Evolutionary conservation across 805 yeast genomes (phyloP), one percentile per base, ranked within the genome.

Genomic region (Candida boidinii): DNA sequence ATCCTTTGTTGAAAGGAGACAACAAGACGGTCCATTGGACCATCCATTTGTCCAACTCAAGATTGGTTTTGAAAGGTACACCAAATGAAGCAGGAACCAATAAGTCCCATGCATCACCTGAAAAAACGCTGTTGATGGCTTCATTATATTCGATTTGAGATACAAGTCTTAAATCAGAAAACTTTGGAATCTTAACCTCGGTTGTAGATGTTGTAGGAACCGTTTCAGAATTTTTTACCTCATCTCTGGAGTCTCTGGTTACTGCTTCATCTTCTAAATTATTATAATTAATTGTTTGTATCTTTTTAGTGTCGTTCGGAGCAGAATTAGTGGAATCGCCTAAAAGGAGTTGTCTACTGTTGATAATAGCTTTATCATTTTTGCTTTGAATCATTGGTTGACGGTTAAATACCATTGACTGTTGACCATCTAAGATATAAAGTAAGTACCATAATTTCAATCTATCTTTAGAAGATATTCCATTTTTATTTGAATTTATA

Each of bases 11-110:
- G 30, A 73, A 65, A 1, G 83, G 81, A 3, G 81, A 71, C 15
- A 79, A 54, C 26, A 78, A 52, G 9, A 79, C 82, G 0, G 87
- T 76, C 87, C 87, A 79, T 15, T 79, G 77, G 4, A 79, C 83
- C 84, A 79, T 79, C 87, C 87, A 79, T 51, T 70, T 76, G 46
- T 79, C 87, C 23, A 79, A 54, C 37, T 77, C 83, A 36, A 79
- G 53, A 46, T 79, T 79, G 6, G 77, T 68, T 42, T 70, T 72
- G 48, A 81, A 78, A 0, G 85, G 85, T 8, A 79, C 63, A 0
- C 87, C 87, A 49, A 78, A 71, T 1, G 72, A 58, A 2, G 75
- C 59, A 0, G 85, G 85, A 0, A 72, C 60, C 25, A 79, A 51
- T 15, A 75, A 49, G 34, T 70, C 76, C 81, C 82, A 73, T 0